A percentile compares a stretch with the other conserved stretches of the same genome.
These are phyloP conservation scores for Pouteria glomerata DNA, from an alignment of 148 eudicot species.

Conservation along the genomic window DNA sequence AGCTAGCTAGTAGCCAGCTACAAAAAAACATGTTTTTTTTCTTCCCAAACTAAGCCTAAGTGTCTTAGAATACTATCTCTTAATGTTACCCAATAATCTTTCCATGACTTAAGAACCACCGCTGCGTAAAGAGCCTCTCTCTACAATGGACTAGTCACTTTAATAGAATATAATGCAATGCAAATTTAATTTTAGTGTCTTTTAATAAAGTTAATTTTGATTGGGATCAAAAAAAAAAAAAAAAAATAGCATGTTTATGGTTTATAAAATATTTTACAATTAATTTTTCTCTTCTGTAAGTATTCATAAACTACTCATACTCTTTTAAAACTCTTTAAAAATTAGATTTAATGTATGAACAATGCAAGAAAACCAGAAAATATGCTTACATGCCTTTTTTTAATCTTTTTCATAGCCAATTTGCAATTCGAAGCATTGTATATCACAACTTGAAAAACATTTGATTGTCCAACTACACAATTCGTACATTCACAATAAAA, in stretches of 20 bases:
- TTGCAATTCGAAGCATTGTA: background rate
- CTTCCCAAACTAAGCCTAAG: too few species aligned
- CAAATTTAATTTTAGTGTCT: conserved; percentile 28
- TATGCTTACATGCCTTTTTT: conserved; percentile 13
- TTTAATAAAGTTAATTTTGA: conserved; percentile 14
- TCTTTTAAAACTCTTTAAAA: conserved; percentile 8
- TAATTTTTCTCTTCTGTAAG: conserved; percentile 4
- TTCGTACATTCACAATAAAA: too few species aligned
- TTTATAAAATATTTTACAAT: conserved; percentile 15
- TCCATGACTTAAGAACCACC: conserved; percentile 9
- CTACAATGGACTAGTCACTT: conserved; percentile 8
- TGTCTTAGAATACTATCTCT: background rate
- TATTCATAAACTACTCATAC: background rate
- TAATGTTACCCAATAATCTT: background rate
- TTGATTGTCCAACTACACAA: too few species aligned
- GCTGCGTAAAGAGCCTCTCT: conserved; percentile 10
- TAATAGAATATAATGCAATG: conserved; percentile 14
- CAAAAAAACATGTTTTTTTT: too few species aligned
- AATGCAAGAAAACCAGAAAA: conserved; percentile 2
- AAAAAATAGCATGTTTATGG: conserved; percentile 10
- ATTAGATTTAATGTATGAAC: conserved; percentile 14
- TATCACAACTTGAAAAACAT: conserved; percentile 22
- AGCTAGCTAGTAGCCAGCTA: too few species aligned
- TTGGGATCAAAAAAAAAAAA: conserved; percentile 10
- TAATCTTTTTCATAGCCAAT: background rate